Evolutionary conservation across 768 basidiomycete genomes (phyloP), one percentile per base, ranked within the genome.

Genomic region (Suillus fuscotomentosus): DNA sequence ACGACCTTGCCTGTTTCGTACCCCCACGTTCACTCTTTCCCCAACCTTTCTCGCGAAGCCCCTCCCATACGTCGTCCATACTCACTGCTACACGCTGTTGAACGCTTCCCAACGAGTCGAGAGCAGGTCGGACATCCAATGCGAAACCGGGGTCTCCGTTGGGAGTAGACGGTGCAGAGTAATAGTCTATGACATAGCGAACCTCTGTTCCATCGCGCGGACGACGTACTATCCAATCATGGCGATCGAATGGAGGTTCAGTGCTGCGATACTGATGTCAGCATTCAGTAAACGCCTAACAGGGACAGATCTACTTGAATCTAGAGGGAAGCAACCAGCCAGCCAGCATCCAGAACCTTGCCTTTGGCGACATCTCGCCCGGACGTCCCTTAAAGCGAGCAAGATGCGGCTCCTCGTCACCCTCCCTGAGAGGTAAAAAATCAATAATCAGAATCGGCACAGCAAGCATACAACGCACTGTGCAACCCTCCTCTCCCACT

Each of bases 171-270:
- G 96, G 94, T 0, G 94, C 95, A 55, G 93, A 92, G 77, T 99
- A 99, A 78, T 99, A 99, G 80, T 99, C 97, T 70, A 99, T 99
- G 55, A 99, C 92, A 77, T 99, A 97, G 73, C 94, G 91, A 60
- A 94, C 89, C 76, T 94, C 91, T 69, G 92, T 86, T 20, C 91
- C 88, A 1, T 90, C 88, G 47, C 81, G 80, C 39, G 89, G 88
- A 60, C 97, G 88, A 38, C 90, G 90, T 61, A 99, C 84, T 60
- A 97, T 78, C 97, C 97, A 99, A 79, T 99, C 97, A 75, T 99
- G 97, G 9, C 97, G 89, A 73, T 99, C 97, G 73, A 99, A 99
- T 1, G 97, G 97, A 5, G 94, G 92, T 72, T 95, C 91, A 48
- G 88, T 82, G 78, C 96, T 99, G 55, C 39, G 54, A 14, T 61